These are phyloP conservation scores for Boletus rufocinnamomeus DNA, from an alignment of 768 basidiomycete genomes.

Conservation along the genomic window DNA sequence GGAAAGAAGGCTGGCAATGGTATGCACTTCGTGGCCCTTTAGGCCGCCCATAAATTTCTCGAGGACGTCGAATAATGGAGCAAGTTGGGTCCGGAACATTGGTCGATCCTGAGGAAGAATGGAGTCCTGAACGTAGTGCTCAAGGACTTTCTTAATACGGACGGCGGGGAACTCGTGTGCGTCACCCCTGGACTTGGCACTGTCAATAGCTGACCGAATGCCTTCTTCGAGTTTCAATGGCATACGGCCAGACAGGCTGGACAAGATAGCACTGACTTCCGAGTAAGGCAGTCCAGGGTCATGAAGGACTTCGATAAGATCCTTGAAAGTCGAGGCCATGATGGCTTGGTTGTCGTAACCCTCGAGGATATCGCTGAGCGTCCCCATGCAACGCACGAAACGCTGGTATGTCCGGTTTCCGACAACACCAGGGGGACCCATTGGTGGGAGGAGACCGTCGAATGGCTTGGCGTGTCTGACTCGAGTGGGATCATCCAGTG, in stretches of 20 bases:
- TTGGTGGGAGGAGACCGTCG: constrained; percentile 85
- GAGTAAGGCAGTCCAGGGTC: constrained; percentile 88
- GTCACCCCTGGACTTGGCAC: constrained; percentile 70
- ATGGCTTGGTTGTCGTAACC: constrained; percentile 96
- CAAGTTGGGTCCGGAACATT: constrained; percentile 75
- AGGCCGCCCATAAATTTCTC: constrained; percentile 81
- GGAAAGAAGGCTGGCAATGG: constrained; percentile 73
- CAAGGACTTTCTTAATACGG: constrained; percentile 83
- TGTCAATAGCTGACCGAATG: constrained; percentile 77
- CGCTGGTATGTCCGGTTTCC: constrained; percentile 92
- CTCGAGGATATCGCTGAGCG: constrained; percentile 89
- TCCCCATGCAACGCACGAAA: constrained; percentile 67
- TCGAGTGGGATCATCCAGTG: constrained; percentile 92
- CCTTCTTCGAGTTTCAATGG: constrained; percentile 88
- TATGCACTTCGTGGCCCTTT: constrained; percentile 82
- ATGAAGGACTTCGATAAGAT: constrained; percentile 79
- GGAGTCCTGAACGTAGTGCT: constrained; percentile 80
- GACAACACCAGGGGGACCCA: constrained; percentile 83
- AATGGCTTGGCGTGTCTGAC: constrained; percentile 99
- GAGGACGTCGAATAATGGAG: constrained; percentile 69
- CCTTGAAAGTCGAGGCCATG: constrained; percentile 85
- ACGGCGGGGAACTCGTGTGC: constrained; percentile 85
- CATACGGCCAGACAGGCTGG: constrained; percentile 90
- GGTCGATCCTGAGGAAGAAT: constrained; percentile 78
- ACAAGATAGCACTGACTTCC: constrained; percentile 79